Evolutionary conservation across 2,329 filamentous ascomycete species (phyloP).

Genomic region (Calycina herbarum): DNA sequence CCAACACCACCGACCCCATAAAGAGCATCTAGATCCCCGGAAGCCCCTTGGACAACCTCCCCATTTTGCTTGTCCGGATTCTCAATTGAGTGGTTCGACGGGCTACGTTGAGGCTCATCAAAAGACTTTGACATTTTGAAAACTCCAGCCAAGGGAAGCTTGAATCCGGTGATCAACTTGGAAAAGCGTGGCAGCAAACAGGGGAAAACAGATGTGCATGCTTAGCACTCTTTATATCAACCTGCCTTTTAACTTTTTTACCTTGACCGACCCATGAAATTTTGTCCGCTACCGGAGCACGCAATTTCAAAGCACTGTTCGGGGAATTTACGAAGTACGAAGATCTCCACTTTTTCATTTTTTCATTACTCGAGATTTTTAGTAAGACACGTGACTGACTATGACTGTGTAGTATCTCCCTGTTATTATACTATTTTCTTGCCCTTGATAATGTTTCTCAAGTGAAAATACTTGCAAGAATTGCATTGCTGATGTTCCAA

Average conservation of each 20-base stretch:
- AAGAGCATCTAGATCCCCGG: slow-evolving; percentile 14
- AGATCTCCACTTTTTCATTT: background rate
- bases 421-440: too few species aligned
- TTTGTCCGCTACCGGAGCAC: background rate
- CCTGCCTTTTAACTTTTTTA: background rate
- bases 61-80: background rate
- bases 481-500: too few species aligned
- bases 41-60: slow-evolving; percentile 15
- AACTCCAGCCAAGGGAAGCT: background rate
- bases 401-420: too few species aligned
- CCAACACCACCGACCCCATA: slow-evolving; percentile 22
- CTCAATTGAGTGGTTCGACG: background rate
- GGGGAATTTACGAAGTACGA: background rate
- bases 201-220: background rate
- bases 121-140: background rate
- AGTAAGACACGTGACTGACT: background rate
- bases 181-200: background rate
- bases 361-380: slow-evolving; percentile 3
- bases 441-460: too few species aligned
- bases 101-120: background rate
- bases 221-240: background rate
- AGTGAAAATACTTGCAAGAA: too few species aligned
- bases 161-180: background rate
- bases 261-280: background rate
- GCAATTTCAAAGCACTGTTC: background rate